Evolutionary conservation across 345 rosid genomes (phyloP).

Genomic region (Clausena lansium): DNA sequence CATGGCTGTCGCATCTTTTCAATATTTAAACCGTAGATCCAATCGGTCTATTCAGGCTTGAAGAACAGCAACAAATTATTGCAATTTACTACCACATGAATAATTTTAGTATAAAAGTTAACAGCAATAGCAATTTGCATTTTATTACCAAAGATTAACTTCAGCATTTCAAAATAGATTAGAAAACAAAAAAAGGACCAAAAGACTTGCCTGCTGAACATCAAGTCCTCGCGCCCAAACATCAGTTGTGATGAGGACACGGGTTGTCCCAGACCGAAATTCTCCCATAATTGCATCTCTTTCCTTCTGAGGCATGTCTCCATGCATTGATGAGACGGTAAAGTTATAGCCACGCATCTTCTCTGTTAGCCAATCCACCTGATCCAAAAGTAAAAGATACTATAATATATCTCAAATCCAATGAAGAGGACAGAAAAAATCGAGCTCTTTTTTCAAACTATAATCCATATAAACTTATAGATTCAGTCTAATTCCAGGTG

Average conservation of each 20-base stretch:
- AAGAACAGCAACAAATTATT: not conserved
- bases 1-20: not conserved
- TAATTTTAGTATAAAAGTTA: not conserved
- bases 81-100: not conserved
- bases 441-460: not conserved
- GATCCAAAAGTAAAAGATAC: slow-evolving; percentile 1
- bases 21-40: not conserved
- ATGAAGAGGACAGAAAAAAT: not conserved
- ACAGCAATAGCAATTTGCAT: not conserved
- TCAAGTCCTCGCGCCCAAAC: slow-evolving; percentile 98
- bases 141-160: not conserved
- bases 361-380: slow-evolving; percentile 99
- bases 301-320: slow-evolving; percentile 99
- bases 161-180: not conserved
- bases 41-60: not conserved
- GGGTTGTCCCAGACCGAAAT: slow-evolving; percentile 76
- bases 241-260: slow-evolving; percentile 96
- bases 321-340: slow-evolving; percentile 97
- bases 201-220: slow-evolving; percentile 79
- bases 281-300: slow-evolving; percentile 90
- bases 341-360: slow-evolving; percentile 94
- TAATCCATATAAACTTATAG: not conserved
- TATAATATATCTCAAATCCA: not conserved
- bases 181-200: not conserved
- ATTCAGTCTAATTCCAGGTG: not conserved